Conservation (phyloP, 2,329 filamentous ascomycete species). For the Talaromyces pinophilus region DNA sequence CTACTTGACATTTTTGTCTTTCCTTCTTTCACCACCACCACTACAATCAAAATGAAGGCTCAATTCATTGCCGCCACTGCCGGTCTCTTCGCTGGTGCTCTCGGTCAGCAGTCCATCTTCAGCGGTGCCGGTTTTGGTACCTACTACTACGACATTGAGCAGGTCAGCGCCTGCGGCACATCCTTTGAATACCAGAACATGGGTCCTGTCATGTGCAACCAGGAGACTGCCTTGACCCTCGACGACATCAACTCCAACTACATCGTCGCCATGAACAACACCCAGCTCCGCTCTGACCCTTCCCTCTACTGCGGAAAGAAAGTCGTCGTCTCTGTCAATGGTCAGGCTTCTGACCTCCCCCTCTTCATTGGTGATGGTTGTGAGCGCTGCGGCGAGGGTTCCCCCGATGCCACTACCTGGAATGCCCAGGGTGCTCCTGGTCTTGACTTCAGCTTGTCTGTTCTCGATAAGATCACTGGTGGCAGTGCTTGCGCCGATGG, state of each 20-base stretch:
- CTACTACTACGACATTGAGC: conserved; percentile 26
- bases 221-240: conserved; percentile 18
- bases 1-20: not conserved
- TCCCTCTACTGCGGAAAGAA: conserved; percentile 25
- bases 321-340: conserved; percentile 25
- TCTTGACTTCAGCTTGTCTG: conserved; percentile 19
- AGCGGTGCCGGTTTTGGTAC: conserved; percentile 25
- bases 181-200: conserved; percentile 23
- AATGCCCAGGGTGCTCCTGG: conserved; percentile 21
- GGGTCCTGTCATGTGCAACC: conserved; percentile 24
- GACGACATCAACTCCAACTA: conserved; percentile 25
- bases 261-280: conserved; percentile 27
- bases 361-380: conserved; percentile 27
- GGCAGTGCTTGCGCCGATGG: conserved; percentile 23
- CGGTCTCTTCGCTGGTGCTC: conserved; percentile 16
- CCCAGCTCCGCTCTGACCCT: conserved; percentile 22
- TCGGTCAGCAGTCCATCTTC: conserved; percentile 12
- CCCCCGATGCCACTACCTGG: conserved; percentile 20
- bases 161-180: conserved; percentile 24
- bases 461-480: conserved; percentile 18
- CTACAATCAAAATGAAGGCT: conserved; percentile 20
- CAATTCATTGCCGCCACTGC: conserved; percentile 19
- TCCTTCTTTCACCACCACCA: not conserved
- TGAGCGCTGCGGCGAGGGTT: conserved; percentile 23
- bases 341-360: conserved; percentile 22